These are phyloP conservation scores for Arthrobotrys iridis DNA, from an alignment of 2,329 filamentous ascomycete species.

Conservation along the genomic window DNA sequence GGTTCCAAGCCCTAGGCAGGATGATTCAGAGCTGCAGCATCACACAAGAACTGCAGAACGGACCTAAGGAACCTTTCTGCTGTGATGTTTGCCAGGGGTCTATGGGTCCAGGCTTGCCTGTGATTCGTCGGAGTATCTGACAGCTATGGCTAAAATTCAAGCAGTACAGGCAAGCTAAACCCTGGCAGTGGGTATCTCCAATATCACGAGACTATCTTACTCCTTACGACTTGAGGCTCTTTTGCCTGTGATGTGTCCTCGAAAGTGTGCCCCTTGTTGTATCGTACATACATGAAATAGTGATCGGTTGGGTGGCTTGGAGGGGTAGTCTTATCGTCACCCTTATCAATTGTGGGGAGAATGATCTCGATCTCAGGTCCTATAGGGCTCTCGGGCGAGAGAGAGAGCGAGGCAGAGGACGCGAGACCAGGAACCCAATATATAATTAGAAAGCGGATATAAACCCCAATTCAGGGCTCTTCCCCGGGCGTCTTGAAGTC, in stretches of 20 bases:
- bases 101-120: neutral
- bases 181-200: neutral
- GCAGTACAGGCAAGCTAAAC: constrained; percentile 9
- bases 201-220: neutral
- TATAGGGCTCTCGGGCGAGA: constrained; percentile 50
- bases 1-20: constrained; percentile 11
- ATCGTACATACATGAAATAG: neutral
- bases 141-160: constrained; percentile 7
- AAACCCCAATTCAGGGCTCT: neutral
- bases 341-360: constrained; percentile 45
- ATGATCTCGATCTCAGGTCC: neutral
- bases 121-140: constrained; percentile 35
- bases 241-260: neutral
- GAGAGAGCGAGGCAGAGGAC: too few species aligned
- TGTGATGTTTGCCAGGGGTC: constrained; percentile 10
- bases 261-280: neutral
- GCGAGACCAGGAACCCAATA: neutral
- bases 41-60: constrained; percentile 6
- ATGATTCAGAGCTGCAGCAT: constrained; percentile 54
- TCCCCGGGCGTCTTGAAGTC: constrained; percentile 16
- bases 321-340: constrained; percentile 34
- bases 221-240: neutral
- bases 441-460: constrained; percentile 3
- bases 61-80: constrained; percentile 18
- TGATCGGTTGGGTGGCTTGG: constrained; percentile 15